Base-by-base conservation (phyloP, 2,329 filamentous ascomycete genomes). In the Nemania bipapillata region DNA sequence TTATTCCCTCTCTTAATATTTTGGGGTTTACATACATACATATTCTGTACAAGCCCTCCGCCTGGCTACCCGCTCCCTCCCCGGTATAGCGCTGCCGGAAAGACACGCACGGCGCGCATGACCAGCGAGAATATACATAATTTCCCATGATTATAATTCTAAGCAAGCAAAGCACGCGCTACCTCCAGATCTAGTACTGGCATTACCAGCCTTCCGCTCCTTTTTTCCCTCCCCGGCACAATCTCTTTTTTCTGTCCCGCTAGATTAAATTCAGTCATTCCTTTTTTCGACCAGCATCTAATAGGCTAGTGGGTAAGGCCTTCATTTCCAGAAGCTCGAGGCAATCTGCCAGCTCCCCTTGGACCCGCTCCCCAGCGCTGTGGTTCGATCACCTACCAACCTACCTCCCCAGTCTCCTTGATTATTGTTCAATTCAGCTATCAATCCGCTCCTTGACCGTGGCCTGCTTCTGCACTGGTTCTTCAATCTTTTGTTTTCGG, bases 251-350 rank as follows among this genome's bases (percentile, higher is more conserved):
- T 66, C 63, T 66, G 50, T 73, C 65, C 68, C 65, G 66, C 71
- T 74, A 71, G 69, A 72, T 75, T 72, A 74, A 75, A 66, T 54
- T 45, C 72, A 73, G 73, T 77, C 77, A 77, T 73, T 77, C 74
- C 74, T 72, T 77, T n/a, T 75, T 76, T 69, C 73, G 67, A 73
- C 73, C 67, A 73, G 72, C 73, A 74, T 76, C 73, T 74, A 73
- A 73, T 76, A 76, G 75, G 74, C 77, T 78, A 78, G 77, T 72
- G 77, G 74, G 75, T 74, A 76, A 73, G 72, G 70, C 71, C 74
- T 76, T 75, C 68, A 78, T 76, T 78, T 78, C 77, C 74, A 78
- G 76, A 78, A 78, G 74, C 75, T 77, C 73, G 73, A 73, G 52
- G 70, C 71, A 74, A 74, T 74, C 71, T 74, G 66, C 75, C 72